phyloP scores from a whole-genome alignment of 441 rosid species.

The Gossypium armourianum region DNA sequence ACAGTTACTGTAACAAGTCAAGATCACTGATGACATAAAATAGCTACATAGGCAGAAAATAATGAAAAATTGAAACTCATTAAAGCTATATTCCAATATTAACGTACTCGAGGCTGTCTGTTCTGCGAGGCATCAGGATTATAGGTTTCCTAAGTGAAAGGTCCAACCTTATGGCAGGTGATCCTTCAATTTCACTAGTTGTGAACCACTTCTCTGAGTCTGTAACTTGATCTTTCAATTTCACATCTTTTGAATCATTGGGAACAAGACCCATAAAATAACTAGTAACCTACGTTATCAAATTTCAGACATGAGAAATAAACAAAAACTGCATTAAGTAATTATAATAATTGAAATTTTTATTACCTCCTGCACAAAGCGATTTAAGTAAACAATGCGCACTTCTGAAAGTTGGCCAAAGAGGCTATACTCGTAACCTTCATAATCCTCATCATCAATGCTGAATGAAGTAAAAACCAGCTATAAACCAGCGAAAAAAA shows the following conservation, averaged over 20 bases:
- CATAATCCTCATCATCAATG: conserved; percentile 68
- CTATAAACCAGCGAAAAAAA: conserved; percentile 34
- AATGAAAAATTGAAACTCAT: conserved; percentile 7
- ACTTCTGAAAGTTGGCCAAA: conserved; percentile 94
- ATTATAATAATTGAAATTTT: conserved; percentile 15
- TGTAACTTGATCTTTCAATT: conserved; percentile 72
- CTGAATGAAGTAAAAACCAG: conserved; percentile 76
- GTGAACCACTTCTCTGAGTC: conserved; percentile 87
- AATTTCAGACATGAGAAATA: conserved; percentile 25
- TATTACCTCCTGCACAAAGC: conserved; percentile 91
- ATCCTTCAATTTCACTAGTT: conserved; percentile 82
- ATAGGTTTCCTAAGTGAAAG: conserved; percentile 83
- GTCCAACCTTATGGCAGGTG: conserved; percentile 85
- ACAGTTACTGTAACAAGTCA: conserved; percentile 8
- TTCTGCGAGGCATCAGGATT: conserved; percentile 84
- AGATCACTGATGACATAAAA: conserved; percentile 7
- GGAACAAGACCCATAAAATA: conserved; percentile 93
- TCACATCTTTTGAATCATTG: conserved; percentile 51
- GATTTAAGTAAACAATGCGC: conserved; percentile 80
- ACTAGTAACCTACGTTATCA: conserved; percentile 48
- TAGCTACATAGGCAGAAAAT: not conserved
- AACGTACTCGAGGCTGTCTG: conserved; percentile 83
- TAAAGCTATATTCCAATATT: conserved; percentile 16
- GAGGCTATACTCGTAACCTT: conserved; percentile 83
- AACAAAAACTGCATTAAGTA: conserved; percentile 14